Evolutionary conservation across 1,284 basidiomycete genomes (phyloP), one percentile per base, ranked within the genome.

Genomic region (Trametes polyzona): DNA sequence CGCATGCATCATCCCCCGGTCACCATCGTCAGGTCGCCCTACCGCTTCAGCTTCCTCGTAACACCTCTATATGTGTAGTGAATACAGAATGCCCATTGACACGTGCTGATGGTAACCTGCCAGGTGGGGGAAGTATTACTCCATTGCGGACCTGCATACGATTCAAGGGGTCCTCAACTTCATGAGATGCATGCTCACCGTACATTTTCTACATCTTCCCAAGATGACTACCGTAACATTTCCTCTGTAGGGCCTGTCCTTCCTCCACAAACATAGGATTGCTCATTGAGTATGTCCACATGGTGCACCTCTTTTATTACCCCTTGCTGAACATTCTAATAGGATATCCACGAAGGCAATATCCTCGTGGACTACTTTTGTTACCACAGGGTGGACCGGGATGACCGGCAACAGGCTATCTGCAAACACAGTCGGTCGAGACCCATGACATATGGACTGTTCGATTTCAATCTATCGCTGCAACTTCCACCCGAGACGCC

Each of bases 391-490:
- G 17, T 12, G 2, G 6, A 3, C 14, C n/a, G 12, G 10, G 30
- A 9, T 1, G n/a, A 0, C 9, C 10, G 24, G 11, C 17, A 21
- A 2, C 12, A 47, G 16, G 29, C 4, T 9, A 10, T 21, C 7
- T 23, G 24, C 16, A 7, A 55, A n/a, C 43, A 47, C 21, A 10
- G 47, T 11, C 40, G 39, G 9, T 46, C 30, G 7, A 5, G 23
- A 0, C 11, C 30, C 9, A 43, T 19, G 14, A 21, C 23, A 1
- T 59, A 59, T 19, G 39, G 35, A n/a, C 39, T 59, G 12, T 51
- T 52, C 24, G 57, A 59, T 26, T 59, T 59, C 33, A 39, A 55
- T 26, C 2, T 55, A 7, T 55, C 57, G 3, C 6, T 48, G 5
- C 29, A 17, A 4, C 43, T 55, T 4, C 57, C 52, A 4, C 29